Conservation (phyloP, 2,329 filamentous ascomycete species). For the Claviceps paspali region DNA sequence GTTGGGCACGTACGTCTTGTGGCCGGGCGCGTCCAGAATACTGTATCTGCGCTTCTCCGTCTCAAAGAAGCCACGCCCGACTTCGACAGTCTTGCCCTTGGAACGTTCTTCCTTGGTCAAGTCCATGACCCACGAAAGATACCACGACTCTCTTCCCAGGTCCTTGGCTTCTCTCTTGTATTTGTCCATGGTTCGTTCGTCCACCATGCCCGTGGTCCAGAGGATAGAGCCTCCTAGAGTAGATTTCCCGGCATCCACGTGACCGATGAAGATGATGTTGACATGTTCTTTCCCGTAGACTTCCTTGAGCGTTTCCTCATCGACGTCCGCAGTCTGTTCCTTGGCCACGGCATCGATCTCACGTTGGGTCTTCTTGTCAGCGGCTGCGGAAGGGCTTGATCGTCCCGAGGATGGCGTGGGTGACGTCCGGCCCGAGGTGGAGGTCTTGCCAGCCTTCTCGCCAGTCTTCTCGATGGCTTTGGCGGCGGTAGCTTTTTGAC, state of each 20-base stretch:
- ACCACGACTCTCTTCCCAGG: slow-evolving; percentile 93
- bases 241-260: slow-evolving; percentile 97
- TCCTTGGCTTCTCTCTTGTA: slow-evolving; percentile 97
- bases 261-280: slow-evolving; percentile 95
- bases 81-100: slow-evolving; percentile 97
- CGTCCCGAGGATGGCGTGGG: slow-evolving; percentile 72
- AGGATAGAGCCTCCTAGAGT: slow-evolving; percentile 89
- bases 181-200: slow-evolving; percentile 95
- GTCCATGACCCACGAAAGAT: slow-evolving; percentile 95
- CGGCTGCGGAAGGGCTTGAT: slow-evolving; percentile 53
- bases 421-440: slow-evolving; percentile 45
- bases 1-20: slow-evolving; percentile 95
- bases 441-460: slow-evolving; percentile 34
- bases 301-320: slow-evolving; percentile 64
- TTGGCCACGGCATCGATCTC: slow-evolving; percentile 74
- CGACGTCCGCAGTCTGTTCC: slow-evolving; percentile 62
- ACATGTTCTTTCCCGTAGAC: slow-evolving; percentile 89
- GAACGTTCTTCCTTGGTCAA: slow-evolving; percentile 89
- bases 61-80: slow-evolving; percentile 91
- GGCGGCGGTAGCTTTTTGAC: slow-evolving; percentile 67
- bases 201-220: slow-evolving; percentile 95
- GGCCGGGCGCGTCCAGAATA: slow-evolving; percentile 89
- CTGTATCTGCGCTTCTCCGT: slow-evolving; percentile 93
- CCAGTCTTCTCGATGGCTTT: slow-evolving; percentile 91
- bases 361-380: slow-evolving; percentile 38